These are phyloP conservation scores for Forsythia suspensa DNA, from an alignment of 257 asterid species.

Conservation along the genomic window DNA sequence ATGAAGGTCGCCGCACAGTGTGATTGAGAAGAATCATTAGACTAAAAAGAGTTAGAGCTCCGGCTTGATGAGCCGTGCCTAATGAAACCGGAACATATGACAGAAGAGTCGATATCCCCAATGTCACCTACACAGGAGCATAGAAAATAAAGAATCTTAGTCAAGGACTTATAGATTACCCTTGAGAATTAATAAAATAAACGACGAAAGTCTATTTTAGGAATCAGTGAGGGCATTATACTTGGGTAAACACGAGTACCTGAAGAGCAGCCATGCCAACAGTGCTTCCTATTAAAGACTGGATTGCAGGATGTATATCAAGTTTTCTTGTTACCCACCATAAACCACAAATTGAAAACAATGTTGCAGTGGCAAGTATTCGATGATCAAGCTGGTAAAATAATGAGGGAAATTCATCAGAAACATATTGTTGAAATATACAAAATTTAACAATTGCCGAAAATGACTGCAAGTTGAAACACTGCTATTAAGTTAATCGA, in stretches of 20 bases:
- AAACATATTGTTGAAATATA: conserved; percentile 10
- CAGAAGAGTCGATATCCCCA: conserved; percentile 82
- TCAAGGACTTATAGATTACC: too few species aligned
- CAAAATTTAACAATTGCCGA: neutral
- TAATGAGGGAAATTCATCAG: conserved; percentile 17
- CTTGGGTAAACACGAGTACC: conserved; percentile 40
- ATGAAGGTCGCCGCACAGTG: conserved; percentile 79
- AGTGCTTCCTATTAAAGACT: conserved; percentile 65
- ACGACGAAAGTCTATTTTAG: neutral
- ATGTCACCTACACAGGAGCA: conserved; percentile 54
- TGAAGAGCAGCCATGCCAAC: conserved; percentile 89
- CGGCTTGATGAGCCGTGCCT: conserved; percentile 94
- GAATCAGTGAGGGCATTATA: neutral
- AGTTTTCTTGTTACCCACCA: conserved; percentile 76
- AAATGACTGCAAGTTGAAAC: neutral
- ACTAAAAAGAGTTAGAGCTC: conserved; percentile 85
- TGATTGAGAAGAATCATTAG: conserved; percentile 87
- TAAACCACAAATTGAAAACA: conserved; percentile 66
- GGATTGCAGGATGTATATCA: conserved; percentile 81
- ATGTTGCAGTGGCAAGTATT: conserved; percentile 85
- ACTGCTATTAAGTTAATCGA: neutral
- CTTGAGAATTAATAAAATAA: neutral
- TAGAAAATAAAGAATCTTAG: neutral
- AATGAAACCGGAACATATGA: conserved; percentile 82
- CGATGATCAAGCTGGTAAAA: conserved; percentile 80